A percentile compares a stretch with the other conserved stretches of the same genome.
Evolutionary conservation across 2,329 filamentous ascomycete species (phyloP).

Genomic region (Blastomyces emzantsi): DNA sequence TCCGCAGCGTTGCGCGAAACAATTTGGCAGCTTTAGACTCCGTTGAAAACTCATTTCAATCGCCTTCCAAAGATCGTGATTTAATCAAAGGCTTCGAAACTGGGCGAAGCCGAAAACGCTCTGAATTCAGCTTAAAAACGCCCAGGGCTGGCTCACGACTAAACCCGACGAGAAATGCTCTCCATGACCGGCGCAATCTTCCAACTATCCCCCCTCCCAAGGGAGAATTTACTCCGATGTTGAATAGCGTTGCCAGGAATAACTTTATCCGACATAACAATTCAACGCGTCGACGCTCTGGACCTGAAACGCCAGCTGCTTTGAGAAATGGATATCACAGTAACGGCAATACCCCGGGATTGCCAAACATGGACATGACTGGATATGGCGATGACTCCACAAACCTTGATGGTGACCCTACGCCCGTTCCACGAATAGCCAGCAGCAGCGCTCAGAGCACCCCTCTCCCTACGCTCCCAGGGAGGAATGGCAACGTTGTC

Average conservation of each 20-base stretch:
- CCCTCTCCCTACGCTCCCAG: constrained; percentile 61
- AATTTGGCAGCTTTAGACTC: constrained; percentile 58
- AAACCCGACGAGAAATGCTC: constrained; percentile 37
- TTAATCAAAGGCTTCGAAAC: constrained; percentile 67
- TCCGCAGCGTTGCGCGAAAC: constrained; percentile 44
- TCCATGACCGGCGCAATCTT: constrained; percentile 63
- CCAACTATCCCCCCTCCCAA: constrained; percentile 47
- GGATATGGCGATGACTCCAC: constrained; percentile 57
- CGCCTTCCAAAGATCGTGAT: constrained; percentile 67
- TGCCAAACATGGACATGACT: constrained; percentile 66
- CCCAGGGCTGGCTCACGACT: constrained; percentile 58
- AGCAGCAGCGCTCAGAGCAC: constrained; percentile 78
- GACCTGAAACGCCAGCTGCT: constrained; percentile 59
- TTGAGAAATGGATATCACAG: constrained; percentile 54
- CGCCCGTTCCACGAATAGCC: constrained; percentile 64
- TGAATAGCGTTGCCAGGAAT: constrained; percentile 69
- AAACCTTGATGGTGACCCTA: constrained; percentile 54
- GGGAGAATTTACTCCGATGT: constrained; percentile 86
- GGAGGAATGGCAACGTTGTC: constrained; percentile 58
- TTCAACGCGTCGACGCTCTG: constrained; percentile 48
- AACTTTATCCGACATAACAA: constrained; percentile 50
- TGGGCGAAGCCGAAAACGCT: constrained; percentile 45
- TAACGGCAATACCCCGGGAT: constrained; percentile 62
- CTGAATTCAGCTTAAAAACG: constrained; percentile 55
- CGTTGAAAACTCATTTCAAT: constrained; percentile 77